Evolutionary conservation across 1,284 basidiomycete species (phyloP).

Genomic region (Cryptococcus amylolentus): DNA sequence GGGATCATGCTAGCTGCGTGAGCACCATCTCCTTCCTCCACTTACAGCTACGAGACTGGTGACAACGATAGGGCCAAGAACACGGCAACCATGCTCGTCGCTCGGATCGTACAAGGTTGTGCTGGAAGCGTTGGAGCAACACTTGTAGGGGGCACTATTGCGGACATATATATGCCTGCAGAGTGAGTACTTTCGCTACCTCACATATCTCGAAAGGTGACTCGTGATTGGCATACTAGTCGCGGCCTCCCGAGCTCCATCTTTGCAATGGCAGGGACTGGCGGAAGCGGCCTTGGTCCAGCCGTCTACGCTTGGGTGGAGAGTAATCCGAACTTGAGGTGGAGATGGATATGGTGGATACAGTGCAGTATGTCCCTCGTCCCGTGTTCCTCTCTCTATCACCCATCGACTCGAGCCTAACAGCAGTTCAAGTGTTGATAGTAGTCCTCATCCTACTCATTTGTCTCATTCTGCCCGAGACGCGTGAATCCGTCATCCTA

Average conservation of each 20-base stretch:
- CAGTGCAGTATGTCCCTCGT: conserved; percentile 54
- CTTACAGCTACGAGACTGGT: too few relatives aligned
- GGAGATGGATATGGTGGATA: conserved; percentile 82
- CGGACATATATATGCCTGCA: conserved; percentile 63
- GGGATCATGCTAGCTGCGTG: conserved; percentile 62
- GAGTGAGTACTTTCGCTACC: conserved; percentile 52
- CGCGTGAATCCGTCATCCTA: conserved; percentile 43
- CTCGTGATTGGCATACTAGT: conserved; percentile 4
- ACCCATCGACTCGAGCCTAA: background rate
- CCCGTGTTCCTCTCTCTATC: background rate
- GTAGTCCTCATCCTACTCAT: conserved; percentile 38
- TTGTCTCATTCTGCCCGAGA: conserved; percentile 41
- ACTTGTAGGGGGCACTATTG: conserved; percentile 73
- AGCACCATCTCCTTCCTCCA: conserved; percentile 32
- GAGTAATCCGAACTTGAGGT: conserved; percentile 59
- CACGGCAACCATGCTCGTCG: conserved; percentile 64
- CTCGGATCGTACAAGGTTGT: conserved; percentile 64
- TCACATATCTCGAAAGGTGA: background rate
- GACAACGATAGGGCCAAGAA: conserved; percentile 57
- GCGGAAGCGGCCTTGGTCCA: conserved; percentile 63
- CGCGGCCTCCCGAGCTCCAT: conserved; percentile 64
- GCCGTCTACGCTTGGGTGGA: conserved; percentile 66
- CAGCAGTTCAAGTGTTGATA: conserved; percentile 20
- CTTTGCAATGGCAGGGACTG: conserved; percentile 60
- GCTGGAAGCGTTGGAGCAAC: conserved; percentile 63